Evolutionary conservation across 805 yeast species (phyloP).

Genomic region (Kuraishia cidri): DNA sequence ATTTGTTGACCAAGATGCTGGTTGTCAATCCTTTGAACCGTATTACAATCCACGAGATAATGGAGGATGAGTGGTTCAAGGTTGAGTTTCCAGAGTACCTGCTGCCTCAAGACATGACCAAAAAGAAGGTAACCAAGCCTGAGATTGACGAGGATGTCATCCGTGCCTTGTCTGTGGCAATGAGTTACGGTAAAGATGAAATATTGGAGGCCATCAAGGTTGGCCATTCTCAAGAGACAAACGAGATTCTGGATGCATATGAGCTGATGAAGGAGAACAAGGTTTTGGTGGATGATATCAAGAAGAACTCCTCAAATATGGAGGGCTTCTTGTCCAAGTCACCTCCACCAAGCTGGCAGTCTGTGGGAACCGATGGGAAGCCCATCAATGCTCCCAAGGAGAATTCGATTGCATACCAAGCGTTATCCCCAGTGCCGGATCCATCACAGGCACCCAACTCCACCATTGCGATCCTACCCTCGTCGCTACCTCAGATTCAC

Average conservation of each 20-base stretch:
- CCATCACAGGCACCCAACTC: slow-evolving; percentile 53
- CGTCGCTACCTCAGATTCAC: slow-evolving; percentile 90
- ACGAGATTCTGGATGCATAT: slow-evolving; percentile 83
- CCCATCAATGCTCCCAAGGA: slow-evolving; percentile 11
- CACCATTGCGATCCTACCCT: slow-evolving; percentile 87
- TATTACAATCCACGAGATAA: slow-evolving; percentile 84
- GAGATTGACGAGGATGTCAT: slow-evolving; percentile 73
- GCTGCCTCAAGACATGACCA: slow-evolving; percentile 44
- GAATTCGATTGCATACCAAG: slow-evolving; percentile 22
- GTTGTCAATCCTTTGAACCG: slow-evolving; percentile 92
- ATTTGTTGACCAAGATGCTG: slow-evolving; percentile 77
- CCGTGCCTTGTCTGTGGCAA: slow-evolving; percentile 62
- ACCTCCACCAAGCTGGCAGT: slow-evolving; percentile 38
- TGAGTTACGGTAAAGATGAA: slow-evolving; percentile 87
- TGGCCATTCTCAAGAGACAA: slow-evolving; percentile 34
- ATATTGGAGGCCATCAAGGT: slow-evolving; percentile 54
- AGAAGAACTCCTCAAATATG: slow-evolving; percentile 39
- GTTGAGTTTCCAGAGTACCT: slow-evolving; percentile 74
- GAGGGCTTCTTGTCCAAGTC: slow-evolving; percentile 53
- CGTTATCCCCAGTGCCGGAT: slow-evolving; percentile 33
- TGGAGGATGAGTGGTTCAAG: slow-evolving; percentile 92
- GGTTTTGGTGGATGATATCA: slow-evolving; percentile 57
- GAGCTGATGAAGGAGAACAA: slow-evolving; percentile 74
- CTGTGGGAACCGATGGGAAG: slow-evolving; percentile 16
- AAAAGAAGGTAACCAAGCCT: slow-evolving; percentile 18